Evolutionary conservation across 768 basidiomycete species (phyloP).

Genomic region (Termitomyces heimii): DNA sequence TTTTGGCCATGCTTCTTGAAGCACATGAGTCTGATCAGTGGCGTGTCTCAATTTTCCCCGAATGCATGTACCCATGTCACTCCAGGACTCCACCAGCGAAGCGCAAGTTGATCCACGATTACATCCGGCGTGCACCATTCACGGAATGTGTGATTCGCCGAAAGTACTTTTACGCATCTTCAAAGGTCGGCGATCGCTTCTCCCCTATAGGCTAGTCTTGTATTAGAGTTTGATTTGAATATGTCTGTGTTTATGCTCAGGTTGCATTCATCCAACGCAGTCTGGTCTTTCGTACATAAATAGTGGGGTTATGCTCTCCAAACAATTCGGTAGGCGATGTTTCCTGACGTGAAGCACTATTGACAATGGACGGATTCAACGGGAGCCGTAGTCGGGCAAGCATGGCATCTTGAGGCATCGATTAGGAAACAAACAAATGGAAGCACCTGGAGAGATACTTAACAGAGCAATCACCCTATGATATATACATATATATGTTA

Average conservation of each 20-base stretch:
- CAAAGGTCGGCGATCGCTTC: slow-evolving; percentile 2
- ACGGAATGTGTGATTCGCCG: neutral
- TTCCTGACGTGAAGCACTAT: neutral
- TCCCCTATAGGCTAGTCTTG: neutral
- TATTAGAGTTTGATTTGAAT: neutral
- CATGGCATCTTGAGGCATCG: neutral
- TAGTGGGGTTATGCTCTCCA: too few relatives aligned
- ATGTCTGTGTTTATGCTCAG: too few relatives aligned
- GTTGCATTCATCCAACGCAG: neutral
- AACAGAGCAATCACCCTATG: neutral
- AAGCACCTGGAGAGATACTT: neutral
- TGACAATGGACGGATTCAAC: too few relatives aligned
- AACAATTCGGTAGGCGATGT: neutral
- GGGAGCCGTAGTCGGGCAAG: neutral
- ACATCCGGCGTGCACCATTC: neutral
- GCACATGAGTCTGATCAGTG: neutral
- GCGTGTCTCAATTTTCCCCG: neutral
- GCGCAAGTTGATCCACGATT: neutral
- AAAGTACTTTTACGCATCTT: neutral
- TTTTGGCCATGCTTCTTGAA: neutral
- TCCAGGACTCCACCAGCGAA: neutral
- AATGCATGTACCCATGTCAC: neutral
- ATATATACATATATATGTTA: too few relatives aligned
- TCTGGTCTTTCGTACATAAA: neutral
- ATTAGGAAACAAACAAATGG: neutral